These are phyloP conservation scores for Ceratobasidium sp. DNA, from an alignment of 1,284 basidiomycete genomes.

Conservation along the genomic window DNA sequence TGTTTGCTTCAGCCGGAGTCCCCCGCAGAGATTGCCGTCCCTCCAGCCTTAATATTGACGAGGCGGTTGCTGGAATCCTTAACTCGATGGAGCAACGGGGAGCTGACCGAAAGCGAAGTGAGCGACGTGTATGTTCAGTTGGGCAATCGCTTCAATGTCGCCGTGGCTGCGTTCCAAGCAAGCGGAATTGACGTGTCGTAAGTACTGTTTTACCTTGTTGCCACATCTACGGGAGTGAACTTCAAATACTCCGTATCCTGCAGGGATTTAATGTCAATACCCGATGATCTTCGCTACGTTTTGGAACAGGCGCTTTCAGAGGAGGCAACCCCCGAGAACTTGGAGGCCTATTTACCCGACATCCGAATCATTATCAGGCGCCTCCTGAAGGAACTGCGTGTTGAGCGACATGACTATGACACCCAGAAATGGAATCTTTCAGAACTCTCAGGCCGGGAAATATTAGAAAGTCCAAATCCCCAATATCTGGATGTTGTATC, in stretches of 20 bases:
- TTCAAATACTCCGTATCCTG: conserved; percentile 24
- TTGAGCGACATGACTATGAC: conserved; percentile 82
- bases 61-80: conserved; percentile 92
- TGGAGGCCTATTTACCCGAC: conserved; percentile 88
- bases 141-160: conserved; percentile 96
- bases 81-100: conserved; percentile 83
- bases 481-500: too few species aligned
- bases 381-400: conserved; percentile 88
- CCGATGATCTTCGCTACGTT: conserved; percentile 85
- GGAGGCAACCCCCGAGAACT: conserved; percentile 83
- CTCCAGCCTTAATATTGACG: conserved; percentile 91
- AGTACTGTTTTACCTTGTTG: conserved; percentile 49
- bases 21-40: conserved; percentile 86
- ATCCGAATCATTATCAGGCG: conserved; percentile 94
- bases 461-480: conserved; percentile 12
- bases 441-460: not conserved
- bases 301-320: conserved; percentile 92
- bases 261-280: conserved; percentile 88
- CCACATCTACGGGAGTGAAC: not conserved
- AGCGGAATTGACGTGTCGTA: conserved; percentile 93
- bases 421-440: conserved; percentile 11
- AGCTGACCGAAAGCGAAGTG: conserved; percentile 81
- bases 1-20: conserved; percentile 7
- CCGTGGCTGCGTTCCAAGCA: conserved; percentile 84
- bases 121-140: conserved; percentile 96